Base-by-base conservation (phyloP, 768 basidiomycete species). In the Tricholoma matsutake region DNA sequence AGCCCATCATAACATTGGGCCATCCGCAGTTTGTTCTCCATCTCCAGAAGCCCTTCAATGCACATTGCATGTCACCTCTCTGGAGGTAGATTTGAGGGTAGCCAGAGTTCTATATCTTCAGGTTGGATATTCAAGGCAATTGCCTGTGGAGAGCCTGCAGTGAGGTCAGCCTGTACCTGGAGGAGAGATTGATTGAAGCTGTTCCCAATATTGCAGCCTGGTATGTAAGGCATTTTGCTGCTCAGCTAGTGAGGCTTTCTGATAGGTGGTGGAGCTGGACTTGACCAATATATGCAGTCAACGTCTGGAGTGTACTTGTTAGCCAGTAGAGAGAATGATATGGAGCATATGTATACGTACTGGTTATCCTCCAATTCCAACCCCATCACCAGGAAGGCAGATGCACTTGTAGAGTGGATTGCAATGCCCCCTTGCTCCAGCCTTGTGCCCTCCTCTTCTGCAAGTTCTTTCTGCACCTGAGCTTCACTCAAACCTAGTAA, bases 1-100 rank as follows among this genome's bases (percentile, higher is more conserved):
- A 74, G 67, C 5, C 65, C 37, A 16, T 67, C 64, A n/a, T 32
- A 6, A 58, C 68, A 69, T 49, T 73, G 72, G 2, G 68, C 67
- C 11, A 56, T 58, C 0, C 68, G 65, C 20, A 71, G 54, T 16
- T 54, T 11, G 1, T 61, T 59, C 57, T 73, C 72, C 25, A 68
- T 64, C 1, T 56, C 47, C 0, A 61, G 32, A 3, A 73, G 53
- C 1, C 57, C 60, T 0, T 13, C 3, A 0, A 59, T 2, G 10
- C 60, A 61, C 1, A 20, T 32, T 10, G 22, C 28, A 0, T 64
- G 58, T 8, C 35, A 32, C 52, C 60, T 35, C 8, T 35, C 34
- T 10, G 34, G 7, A 9, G 34, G 34, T 35, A 35, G 34, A 35
- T 11, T 11, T 13, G 64, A 67, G 0, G 64, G 69, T 3, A 68